phyloP scores from a whole-genome alignment of 2,329 filamentous ascomycete genomes.

The Orbilia oligospora region DNA sequence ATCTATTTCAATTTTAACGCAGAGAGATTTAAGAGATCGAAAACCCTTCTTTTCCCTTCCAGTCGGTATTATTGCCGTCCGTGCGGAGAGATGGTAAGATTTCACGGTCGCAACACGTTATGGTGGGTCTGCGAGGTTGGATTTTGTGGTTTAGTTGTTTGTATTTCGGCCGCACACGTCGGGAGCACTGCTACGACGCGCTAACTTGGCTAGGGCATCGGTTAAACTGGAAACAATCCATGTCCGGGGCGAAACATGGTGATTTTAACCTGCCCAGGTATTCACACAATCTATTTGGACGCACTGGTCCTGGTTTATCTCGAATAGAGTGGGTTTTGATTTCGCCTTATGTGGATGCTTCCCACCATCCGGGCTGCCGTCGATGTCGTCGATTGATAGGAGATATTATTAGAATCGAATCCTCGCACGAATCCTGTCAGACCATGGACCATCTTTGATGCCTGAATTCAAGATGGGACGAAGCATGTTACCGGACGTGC shows the following conservation, averaged over 20 bases:
- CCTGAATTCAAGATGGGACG: slow-evolving; percentile 55
- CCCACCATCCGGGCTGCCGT: slow-evolving; percentile 22
- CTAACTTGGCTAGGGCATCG: slow-evolving; percentile 48
- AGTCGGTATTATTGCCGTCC: slow-evolving; percentile 45
- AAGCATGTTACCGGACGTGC: slow-evolving; percentile 37
- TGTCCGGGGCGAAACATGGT: slow-evolving; percentile 59
- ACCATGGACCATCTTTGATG: slow-evolving; percentile 27
- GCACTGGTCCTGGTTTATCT: slow-evolving; percentile 60
- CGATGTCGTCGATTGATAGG: slow-evolving; percentile 20
- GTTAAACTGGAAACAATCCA: slow-evolving; percentile 55
- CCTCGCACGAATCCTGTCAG: slow-evolving; percentile 36
- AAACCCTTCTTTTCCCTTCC: slow-evolving; percentile 24
- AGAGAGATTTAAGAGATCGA: slow-evolving; percentile 38
- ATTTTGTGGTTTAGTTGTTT: slow-evolving; percentile 40
- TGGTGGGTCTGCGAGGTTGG: slow-evolving; percentile 47
- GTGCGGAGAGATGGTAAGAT: slow-evolving; percentile 44
- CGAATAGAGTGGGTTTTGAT: slow-evolving; percentile 56
- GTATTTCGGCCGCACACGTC: slow-evolving; percentile 38
- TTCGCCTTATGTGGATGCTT: slow-evolving; percentile 24
- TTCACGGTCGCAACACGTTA: slow-evolving; percentile 51
- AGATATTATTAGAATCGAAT: slow-evolving; percentile 59
- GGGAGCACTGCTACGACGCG: slow-evolving; percentile 36
- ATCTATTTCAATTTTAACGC: slow-evolving; percentile 59
- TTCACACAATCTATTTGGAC: slow-evolving; percentile 40
- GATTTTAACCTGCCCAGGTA: slow-evolving; percentile 49